Evolutionary conservation across 169 alveolate species (phyloP).

Genomic region (Eimeria brunetti): DNA sequence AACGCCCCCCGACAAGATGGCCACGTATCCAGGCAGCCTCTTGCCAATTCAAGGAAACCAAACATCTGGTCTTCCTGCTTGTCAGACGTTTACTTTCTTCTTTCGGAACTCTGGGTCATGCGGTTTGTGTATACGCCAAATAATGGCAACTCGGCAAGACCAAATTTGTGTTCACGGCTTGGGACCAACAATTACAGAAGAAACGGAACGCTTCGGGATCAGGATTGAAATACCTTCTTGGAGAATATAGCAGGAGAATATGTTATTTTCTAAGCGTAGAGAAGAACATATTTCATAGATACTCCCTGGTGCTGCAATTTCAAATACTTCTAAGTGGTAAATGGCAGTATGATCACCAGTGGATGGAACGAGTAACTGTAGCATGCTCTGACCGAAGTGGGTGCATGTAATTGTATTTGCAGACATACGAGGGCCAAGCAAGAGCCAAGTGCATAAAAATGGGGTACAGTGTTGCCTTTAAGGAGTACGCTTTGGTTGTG

Average conservation of each 20-base stretch:
- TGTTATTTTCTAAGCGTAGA: not conserved
- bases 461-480: too few species aligned
- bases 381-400: too few species aligned
- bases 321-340: not conserved
- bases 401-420: too few species aligned
- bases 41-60: not conserved
- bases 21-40: not conserved
- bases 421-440: too few species aligned
- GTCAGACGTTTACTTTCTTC: not conserved
- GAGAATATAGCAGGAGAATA: not conserved
- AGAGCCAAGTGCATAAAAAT: too few species aligned
- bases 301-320: not conserved
- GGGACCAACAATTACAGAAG: not conserved
- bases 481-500: too few species aligned
- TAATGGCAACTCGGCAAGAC: not conserved
- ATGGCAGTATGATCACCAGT: not conserved
- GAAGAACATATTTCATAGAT: not conserved
- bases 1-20: not conserved
- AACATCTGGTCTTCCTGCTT: not conserved
- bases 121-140: not conserved
- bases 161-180: not conserved
- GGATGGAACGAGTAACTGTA: not conserved
- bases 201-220: not conserved
- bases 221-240: not conserved
- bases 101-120: not conserved